phyloP scores from a whole-genome alignment of 225 moss, liverwort and hornwort species.

The Sphagnum contortum region DNA sequence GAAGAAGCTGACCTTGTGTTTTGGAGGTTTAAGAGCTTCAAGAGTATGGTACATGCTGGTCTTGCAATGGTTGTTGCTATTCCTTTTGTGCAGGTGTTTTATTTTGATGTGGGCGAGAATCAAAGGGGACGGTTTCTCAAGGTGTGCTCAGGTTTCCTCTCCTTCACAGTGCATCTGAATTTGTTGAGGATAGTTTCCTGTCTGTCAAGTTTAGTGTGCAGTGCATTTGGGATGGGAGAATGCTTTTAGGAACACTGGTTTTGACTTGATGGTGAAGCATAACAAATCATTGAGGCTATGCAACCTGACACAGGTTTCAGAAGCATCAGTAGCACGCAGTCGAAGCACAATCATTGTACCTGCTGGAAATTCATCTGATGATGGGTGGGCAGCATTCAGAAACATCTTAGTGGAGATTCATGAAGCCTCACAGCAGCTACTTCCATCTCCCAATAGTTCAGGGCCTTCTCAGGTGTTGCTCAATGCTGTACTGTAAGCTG shows the following conservation, averaged over 20 bases:
- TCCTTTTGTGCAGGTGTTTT: conserved; percentile 32
- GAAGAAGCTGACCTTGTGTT: too few relatives aligned
- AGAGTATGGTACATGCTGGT: too few relatives aligned
- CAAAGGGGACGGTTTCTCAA: conserved; percentile 56
- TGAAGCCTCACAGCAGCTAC: conserved; percentile 33
- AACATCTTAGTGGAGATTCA: conserved; percentile 55
- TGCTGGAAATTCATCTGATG: conserved; percentile 41
- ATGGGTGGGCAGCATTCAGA: conserved; percentile 54
- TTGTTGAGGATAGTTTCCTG: too few relatives aligned
- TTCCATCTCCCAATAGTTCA: conserved; percentile 28
- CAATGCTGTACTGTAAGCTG: background rate
- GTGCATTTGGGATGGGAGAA: too few relatives aligned
- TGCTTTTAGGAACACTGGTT: too few relatives aligned
- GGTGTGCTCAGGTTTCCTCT: conserved; percentile 12
- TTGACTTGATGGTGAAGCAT: background rate
- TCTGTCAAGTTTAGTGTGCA: too few relatives aligned
- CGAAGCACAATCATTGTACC: conserved; percentile 65
- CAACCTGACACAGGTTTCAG: conserved; percentile 26
- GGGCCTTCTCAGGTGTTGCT: conserved; percentile 34
- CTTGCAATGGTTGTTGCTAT: too few relatives aligned
- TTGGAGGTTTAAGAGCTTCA: too few relatives aligned
- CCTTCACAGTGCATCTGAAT: background rate
- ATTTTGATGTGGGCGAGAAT: conserved; percentile 56
- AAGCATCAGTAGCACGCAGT: conserved; percentile 61
- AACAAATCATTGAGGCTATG: background rate